phyloP scores from a whole-genome alignment of 345 rosid genomes.

The Euclidium syriacum region DNA sequence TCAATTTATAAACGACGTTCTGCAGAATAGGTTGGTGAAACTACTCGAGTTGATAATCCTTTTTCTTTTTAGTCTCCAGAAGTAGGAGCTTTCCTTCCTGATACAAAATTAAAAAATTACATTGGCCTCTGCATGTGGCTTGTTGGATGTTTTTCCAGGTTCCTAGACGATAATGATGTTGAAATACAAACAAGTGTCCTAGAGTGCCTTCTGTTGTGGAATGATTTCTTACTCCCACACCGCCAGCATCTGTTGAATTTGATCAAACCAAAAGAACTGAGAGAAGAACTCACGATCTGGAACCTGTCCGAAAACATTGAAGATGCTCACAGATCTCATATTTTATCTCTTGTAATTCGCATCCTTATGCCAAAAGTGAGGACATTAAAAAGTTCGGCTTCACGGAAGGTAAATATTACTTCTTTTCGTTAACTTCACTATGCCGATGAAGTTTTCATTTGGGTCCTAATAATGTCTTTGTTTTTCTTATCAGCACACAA shows the following conservation, averaged over 20 bases:
- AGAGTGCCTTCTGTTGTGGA: slow-evolving; percentile 79
- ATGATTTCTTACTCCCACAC: slow-evolving; percentile 65
- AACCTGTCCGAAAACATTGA: slow-evolving; percentile 67
- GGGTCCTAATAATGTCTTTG: slow-evolving; percentile 12
- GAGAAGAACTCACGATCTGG: slow-evolving; percentile 90
- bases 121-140: slow-evolving; percentile 6
- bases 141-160: slow-evolving; percentile 42
- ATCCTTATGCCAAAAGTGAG: slow-evolving; percentile 84
- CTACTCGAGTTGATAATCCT: slow-evolving; percentile 10
- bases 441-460: not conserved
- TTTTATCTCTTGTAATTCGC: slow-evolving; percentile 59
- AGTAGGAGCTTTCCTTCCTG: slow-evolving; percentile 1
- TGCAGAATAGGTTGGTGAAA: slow-evolving; percentile 61
- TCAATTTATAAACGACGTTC: slow-evolving; percentile 66
- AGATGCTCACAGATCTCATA: slow-evolving; percentile 55
- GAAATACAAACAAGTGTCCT: slow-evolving; percentile 73
- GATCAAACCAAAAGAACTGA: slow-evolving; percentile 59
- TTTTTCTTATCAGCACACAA: slow-evolving; percentile 56
- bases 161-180: slow-evolving; percentile 83
- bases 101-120: not conserved
- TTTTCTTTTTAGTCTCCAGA: not conserved
- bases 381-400: slow-evolving; percentile 67
- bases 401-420: slow-evolving; percentile 63
- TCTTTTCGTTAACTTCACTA: not conserved
- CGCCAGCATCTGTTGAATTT: slow-evolving; percentile 69